Percentiles rank a stretch among this genome's conserved stretches.
These are phyloP conservation scores for Podaxis sp. DNA, from an alignment of 768 basidiomycete genomes.

Conservation along the genomic window DNA sequence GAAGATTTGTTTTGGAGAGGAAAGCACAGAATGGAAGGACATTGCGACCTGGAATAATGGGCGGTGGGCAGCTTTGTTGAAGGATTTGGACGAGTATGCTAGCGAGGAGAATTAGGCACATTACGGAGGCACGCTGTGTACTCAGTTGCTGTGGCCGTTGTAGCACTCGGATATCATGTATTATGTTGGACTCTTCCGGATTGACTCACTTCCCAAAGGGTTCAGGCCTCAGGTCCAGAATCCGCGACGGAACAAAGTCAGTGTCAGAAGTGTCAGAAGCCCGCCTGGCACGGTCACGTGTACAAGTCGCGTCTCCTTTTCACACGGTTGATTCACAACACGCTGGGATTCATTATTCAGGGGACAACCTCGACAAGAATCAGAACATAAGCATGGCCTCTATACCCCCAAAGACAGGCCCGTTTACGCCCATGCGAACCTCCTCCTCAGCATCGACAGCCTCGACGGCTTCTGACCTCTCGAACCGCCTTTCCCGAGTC, in stretches of 20 bases:
- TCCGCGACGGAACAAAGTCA: not conserved
- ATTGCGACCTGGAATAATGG: constrained; percentile 36
- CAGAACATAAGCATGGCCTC: constrained; percentile 14
- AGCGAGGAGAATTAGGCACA: not conserved
- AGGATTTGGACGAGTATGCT: constrained; percentile 23
- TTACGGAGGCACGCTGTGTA: not conserved
- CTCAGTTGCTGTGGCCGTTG: not conserved
- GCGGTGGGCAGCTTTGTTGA: constrained; percentile 32
- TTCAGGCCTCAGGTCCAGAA: too few species aligned
- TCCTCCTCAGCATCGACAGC: constrained; percentile 19
- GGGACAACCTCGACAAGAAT: not conserved
- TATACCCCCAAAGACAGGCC: constrained; percentile 2
- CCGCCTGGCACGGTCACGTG: constrained; percentile 2
- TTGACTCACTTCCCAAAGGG: not conserved
- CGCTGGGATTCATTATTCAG: not conserved
- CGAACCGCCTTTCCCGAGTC: constrained; percentile 31
- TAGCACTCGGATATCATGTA: not conserved
- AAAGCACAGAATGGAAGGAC: constrained; percentile 38
- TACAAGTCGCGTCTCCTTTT: constrained; percentile 2
- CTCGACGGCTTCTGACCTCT: constrained; percentile 26
- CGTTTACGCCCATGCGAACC: constrained; percentile 15
- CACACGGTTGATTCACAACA: constrained; percentile 9
- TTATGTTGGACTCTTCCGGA: too few species aligned
- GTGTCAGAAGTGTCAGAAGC: not conserved
- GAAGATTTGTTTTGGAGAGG: constrained; percentile 30